phyloP scores from a whole-genome alignment of 352 stramenopile species.

The Globisporangium orthogonon region DNA sequence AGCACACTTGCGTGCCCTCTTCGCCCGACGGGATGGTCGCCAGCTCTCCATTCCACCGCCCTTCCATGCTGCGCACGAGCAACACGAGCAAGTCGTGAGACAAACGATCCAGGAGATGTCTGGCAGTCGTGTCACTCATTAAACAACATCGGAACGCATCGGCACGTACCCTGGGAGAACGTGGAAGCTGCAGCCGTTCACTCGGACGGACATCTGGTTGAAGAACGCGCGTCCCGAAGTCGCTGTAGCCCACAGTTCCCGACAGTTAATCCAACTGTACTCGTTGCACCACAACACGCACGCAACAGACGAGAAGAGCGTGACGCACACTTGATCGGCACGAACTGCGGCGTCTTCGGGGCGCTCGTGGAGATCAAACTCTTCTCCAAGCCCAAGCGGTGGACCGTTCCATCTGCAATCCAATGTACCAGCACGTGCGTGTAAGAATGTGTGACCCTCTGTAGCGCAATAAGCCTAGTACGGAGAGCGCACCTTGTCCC shows the following conservation, averaged over 20 bases:
- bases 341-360: conserved; percentile 42
- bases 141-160: not conserved
- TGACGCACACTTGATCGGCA: conserved; percentile 41
- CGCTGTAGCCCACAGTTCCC: not conserved
- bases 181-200: conserved; percentile 83
- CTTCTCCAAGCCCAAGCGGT: conserved; percentile 78
- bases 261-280: not conserved
- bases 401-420: conserved; percentile 61
- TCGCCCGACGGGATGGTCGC: conserved; percentile 64
- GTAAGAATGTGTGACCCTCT: no score
- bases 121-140: no score
- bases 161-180: conserved; percentile 49
- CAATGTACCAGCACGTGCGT: not conserved
- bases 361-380: conserved; percentile 68
- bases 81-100: not conserved
- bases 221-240: conserved; percentile 64
- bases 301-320: not conserved
- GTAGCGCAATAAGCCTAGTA: no score
- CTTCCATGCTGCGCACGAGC: conserved; percentile 49
- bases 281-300: not conserved
- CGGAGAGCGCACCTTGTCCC: conserved; percentile 20
- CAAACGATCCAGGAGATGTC: not conserved
- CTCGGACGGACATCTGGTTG: conserved; percentile 82
- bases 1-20: conserved; percentile 82
- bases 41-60: conserved; percentile 82